These are phyloP conservation scores for Kuraishia floccosa DNA, from an alignment of 805 yeast species.

Conservation along the genomic window DNA sequence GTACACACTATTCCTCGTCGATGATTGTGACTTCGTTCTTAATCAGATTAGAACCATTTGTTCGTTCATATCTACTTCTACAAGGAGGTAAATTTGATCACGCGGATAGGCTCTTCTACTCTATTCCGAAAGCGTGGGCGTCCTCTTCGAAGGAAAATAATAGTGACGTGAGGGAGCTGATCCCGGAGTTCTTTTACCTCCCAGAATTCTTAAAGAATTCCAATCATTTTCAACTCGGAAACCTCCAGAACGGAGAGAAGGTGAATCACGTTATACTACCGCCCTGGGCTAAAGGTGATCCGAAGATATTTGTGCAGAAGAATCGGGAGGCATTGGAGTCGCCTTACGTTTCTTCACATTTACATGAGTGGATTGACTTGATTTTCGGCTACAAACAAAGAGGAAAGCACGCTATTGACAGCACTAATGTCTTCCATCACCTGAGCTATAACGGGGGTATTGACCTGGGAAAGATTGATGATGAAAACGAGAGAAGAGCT, in stretches of 20 bases:
- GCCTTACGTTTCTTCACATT: conserved; percentile 62
- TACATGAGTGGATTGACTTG: conserved; percentile 80
- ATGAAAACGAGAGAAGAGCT: conserved; percentile 65
- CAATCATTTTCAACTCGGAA: conserved; percentile 62
- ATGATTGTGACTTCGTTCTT: conserved; percentile 83
- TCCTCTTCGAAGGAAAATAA: conserved; percentile 74
- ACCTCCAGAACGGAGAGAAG: conserved; percentile 43
- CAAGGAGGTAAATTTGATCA: conserved; percentile 90
- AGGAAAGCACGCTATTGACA: conserved; percentile 55
- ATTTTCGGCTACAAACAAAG: conserved; percentile 74
- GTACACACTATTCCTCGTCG: conserved; percentile 89
- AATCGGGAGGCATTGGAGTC: conserved; percentile 81
- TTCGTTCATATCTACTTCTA: conserved; percentile 61
- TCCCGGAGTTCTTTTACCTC: conserved; percentile 75
- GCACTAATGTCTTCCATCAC: conserved; percentile 74
- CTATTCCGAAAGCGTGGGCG: conserved; percentile 68
- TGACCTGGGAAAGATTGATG: conserved; percentile 61
- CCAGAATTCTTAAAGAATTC: conserved; percentile 68
- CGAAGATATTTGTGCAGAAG: conserved; percentile 58
- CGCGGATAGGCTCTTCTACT: conserved; percentile 72
- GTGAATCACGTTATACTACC: conserved; percentile 63
- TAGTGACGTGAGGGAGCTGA: conserved; percentile 80
- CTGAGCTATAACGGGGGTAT: conserved; percentile 79
- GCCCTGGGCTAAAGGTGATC: conserved; percentile 76
- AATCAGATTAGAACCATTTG: conserved; percentile 71